Base-by-base conservation (phyloP, 139 green algal species). In the Diplosphaera chodatii region DNA sequence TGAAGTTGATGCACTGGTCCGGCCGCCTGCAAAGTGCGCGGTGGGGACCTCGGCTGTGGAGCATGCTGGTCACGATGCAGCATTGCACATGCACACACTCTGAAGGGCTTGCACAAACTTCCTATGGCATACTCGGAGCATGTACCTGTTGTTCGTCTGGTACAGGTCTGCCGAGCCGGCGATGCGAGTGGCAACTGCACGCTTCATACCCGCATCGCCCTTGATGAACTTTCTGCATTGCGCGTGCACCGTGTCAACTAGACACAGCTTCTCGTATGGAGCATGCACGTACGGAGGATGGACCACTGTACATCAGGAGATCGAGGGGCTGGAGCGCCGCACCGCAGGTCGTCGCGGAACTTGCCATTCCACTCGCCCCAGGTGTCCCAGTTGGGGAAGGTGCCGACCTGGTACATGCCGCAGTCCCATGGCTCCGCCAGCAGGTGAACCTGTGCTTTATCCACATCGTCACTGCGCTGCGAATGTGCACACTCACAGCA, bases 1-100 rank as follows among this genome's bases (percentile, higher is more conserved):
- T 83, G 78, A 98, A 98, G 83, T 98, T 98, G 80, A 98, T 83
- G 55, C 83, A 89, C 76, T 98, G 92, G 81, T 89, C 98, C 25
- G 94, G 91, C 75, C 88, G 90, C 64, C 88, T 79, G 77, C 73
- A 41, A n/a, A n/a, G n/a, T n/a, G n/a, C n/a, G n/a, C n/a, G n/a
- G n/a, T n/a, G n/a, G n/a, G n/a, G n/a, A n/a, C n/a, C n/a, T n/a
- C n/a, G n/a, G n/a, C n/a, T n/a, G n/a, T n/a, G n/a, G n/a, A n/a
- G n/a, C n/a, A n/a, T n/a, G n/a, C n/a, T n/a, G n/a, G n/a, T n/a
- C n/a, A n/a, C n/a, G n/a, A n/a, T n/a, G n/a, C n/a, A n/a, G n/a
- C n/a, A n/a, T n/a, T n/a, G n/a, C n/a, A n/a, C n/a, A n/a, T n/a
- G n/a, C n/a, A n/a, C n/a, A n/a, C n/a, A n/a, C n/a, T n/a, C n/a